These are phyloP conservation scores for Teunomyces pallodes DNA, from an alignment of 805 yeast genomes.

Conservation along the genomic window DNA sequence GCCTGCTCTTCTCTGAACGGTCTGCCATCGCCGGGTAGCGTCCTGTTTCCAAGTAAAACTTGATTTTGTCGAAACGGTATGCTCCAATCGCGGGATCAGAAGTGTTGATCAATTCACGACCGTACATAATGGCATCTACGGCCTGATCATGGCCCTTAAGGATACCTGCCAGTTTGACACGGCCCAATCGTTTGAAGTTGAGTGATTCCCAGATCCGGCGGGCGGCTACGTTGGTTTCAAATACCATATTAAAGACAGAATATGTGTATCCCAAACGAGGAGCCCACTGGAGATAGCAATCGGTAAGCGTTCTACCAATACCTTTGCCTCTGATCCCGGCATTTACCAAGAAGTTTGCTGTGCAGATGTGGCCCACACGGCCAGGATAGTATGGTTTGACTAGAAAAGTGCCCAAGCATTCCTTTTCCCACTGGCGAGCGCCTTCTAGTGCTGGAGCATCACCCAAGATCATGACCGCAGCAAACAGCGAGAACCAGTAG, in stretches of 20 bases:
- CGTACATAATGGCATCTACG: conserved; percentile 84
- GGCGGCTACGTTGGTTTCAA: conserved; percentile 84
- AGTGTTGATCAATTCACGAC: conserved; percentile 66
- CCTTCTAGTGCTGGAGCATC: conserved; percentile 50
- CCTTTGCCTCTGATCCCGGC: conserved; percentile 93
- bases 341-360: conserved; percentile 84
- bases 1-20: conserved; percentile 82
- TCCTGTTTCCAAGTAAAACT: conserved; percentile 76
- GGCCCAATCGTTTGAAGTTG: conserved; percentile 75
- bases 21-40: conserved; percentile 80
- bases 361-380: conserved; percentile 87
- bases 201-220: conserved; percentile 73
- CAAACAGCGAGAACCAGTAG: conserved; percentile 86
- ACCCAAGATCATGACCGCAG: conserved; percentile 78
- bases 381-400: conserved; percentile 92
- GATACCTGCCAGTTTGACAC: conserved; percentile 83
- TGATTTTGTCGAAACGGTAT: conserved; percentile 72
- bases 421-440: conserved; percentile 82
- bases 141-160: conserved; percentile 81
- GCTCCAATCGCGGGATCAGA: conserved; percentile 50
- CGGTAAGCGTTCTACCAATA: conserved; percentile 80
- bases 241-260: conserved; percentile 78
- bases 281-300: conserved; percentile 88
- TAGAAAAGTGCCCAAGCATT: conserved; percentile 84
- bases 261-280: conserved; percentile 84